These are phyloP conservation scores for Tulasnella sp. DNA, from an alignment of 768 basidiomycete genomes.

Conservation along the genomic window DNA sequence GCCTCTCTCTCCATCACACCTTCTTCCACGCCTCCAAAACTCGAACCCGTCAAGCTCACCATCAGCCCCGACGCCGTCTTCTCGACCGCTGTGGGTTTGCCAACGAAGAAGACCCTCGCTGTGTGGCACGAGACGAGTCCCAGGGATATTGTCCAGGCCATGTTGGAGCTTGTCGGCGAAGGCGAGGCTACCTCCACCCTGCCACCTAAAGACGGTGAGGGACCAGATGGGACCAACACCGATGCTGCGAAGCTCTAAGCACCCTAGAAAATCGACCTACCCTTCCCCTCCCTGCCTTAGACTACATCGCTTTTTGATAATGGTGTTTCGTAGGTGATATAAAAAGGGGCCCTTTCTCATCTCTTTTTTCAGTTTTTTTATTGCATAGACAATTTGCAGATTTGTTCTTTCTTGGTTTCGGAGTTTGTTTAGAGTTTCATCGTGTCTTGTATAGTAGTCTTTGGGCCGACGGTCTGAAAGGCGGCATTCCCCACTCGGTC, in stretches of 20 bases:
- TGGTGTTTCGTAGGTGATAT: too few species aligned
- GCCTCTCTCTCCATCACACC: constrained; percentile 38
- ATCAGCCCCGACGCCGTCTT: constrained; percentile 64
- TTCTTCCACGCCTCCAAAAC: constrained; percentile 23
- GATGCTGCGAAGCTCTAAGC: background rate
- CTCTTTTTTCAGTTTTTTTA: too few species aligned
- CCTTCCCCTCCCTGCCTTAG: too few species aligned
- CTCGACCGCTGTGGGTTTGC: constrained; percentile 87
- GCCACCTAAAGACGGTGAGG: constrained; percentile 8
- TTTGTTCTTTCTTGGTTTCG: too few species aligned
- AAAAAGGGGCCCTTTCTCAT: too few species aligned
- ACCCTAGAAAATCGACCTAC: too few species aligned
- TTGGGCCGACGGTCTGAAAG: too few species aligned
- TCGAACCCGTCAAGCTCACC: constrained; percentile 41
- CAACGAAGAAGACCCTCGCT: constrained; percentile 78
- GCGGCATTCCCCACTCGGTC: too few species aligned
- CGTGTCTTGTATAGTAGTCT: too few species aligned
- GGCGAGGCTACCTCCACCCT: background rate
- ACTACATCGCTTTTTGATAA: too few species aligned
- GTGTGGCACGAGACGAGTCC: constrained; percentile 88
- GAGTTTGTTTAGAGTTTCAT: too few species aligned
- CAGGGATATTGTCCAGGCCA: constrained; percentile 70
- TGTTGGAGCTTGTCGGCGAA: constrained; percentile 44
- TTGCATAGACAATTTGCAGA: too few species aligned
- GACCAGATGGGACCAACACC: background rate